These are phyloP conservation scores for Achaetomiella virescens DNA, from an alignment of 495 filamentous ascomycete genomes.

Conservation along the genomic window DNA sequence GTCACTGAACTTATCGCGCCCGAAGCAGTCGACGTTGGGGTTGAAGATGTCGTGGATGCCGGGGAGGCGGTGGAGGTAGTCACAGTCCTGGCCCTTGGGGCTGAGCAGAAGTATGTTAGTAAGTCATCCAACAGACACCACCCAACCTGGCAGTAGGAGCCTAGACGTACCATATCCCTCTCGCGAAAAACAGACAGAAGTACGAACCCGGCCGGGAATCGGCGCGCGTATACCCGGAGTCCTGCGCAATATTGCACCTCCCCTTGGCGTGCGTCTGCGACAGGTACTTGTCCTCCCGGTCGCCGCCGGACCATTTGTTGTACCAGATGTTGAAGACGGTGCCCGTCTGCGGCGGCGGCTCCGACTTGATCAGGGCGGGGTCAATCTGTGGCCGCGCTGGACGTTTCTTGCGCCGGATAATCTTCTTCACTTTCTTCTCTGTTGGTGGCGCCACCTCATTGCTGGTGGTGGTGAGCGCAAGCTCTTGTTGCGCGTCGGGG, in stretches of 20 bases:
- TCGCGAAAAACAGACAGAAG: conserved; percentile 90
- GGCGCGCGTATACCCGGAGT: conserved; percentile 83
- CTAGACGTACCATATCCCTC: conserved; percentile 34
- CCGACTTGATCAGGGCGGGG: conserved; percentile 64
- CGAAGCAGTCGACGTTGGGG: conserved; percentile 90
- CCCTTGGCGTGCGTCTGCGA: conserved; percentile 62
- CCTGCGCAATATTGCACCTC: conserved; percentile 74
- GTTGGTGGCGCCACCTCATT: conserved; percentile 43
- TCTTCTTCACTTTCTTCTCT: conserved; percentile 57
- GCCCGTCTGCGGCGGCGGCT: conserved; percentile 83
- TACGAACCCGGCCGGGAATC: conserved; percentile 69
- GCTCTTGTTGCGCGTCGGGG: conserved; percentile 17
- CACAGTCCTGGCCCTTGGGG: conserved; percentile 82
- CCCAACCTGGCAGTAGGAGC: background rate
- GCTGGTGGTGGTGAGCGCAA: conserved; percentile 33
- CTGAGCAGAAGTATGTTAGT: conserved; percentile 35
- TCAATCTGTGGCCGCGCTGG: conserved; percentile 74
- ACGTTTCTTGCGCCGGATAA: conserved; percentile 60
- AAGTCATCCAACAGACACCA: background rate
- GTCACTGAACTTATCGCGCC: conserved; percentile 76
- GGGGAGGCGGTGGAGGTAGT: conserved; percentile 87
- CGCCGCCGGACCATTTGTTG: conserved; percentile 92
- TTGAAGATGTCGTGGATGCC: conserved; percentile 77
- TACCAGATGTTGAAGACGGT: conserved; percentile 78
- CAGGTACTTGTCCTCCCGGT: conserved; percentile 85